phyloP scores from a whole-genome alignment of 108 stramenopile genomes.

The Schizochytrium sp. region DNA sequence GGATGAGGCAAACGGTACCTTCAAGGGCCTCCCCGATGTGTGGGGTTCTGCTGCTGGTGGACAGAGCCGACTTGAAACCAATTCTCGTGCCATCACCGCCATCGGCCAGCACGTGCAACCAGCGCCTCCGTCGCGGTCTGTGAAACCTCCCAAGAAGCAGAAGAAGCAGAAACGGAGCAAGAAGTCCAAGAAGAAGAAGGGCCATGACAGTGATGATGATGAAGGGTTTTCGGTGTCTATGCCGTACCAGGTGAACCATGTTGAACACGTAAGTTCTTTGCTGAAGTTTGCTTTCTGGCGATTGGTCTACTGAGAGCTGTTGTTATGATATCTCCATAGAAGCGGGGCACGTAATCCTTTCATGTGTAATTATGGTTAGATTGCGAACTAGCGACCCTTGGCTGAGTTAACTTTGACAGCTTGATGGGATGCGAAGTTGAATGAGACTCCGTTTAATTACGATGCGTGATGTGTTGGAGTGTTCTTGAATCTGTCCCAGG shows the following conservation, averaged over 20 bases:
- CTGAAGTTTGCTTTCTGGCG: no score
- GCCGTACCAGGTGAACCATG: conserved; percentile 77
- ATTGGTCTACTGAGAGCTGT: no score
- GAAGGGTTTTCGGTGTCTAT: conserved; percentile 43
- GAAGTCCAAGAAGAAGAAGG: conserved; percentile 35
- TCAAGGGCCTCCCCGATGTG: conserved; percentile 64
- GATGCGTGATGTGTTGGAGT: no score
- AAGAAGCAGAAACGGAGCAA: background rate
- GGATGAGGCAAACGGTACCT: conserved; percentile 60
- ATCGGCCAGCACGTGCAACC: background rate
- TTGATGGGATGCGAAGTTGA: no score
- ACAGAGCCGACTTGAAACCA: background rate
- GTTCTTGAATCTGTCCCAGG: no score
- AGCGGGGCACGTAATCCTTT: no score
- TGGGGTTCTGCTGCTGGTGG: conserved; percentile 56
- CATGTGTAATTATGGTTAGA: no score
- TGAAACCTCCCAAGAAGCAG: background rate
- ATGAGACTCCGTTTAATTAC: no score
- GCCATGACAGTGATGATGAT: background rate
- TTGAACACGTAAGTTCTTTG: conserved; percentile 57
- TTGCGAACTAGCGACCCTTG: no score
- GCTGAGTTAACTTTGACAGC: no score
- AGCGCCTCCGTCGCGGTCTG: background rate
- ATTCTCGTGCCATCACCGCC: background rate
- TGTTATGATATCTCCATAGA: no score